Base-by-base conservation (phyloP, 2,329 filamentous ascomycete genomes). In the Penicillium nordicum region DNA sequence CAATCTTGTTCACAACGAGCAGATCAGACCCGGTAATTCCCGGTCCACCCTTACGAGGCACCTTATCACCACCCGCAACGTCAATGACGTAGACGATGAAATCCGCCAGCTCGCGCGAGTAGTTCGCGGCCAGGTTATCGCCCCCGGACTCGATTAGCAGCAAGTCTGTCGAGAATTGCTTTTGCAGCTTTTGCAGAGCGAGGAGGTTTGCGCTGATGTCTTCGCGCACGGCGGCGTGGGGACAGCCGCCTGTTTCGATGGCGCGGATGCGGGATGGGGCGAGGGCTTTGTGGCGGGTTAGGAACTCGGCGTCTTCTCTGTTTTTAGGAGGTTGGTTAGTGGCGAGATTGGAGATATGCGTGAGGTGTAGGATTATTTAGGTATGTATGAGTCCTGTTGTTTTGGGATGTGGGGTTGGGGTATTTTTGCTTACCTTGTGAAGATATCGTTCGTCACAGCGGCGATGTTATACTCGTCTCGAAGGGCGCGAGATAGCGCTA, bases 11-110 rank as follows among this genome's bases (percentile, higher is more conserved):
- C 50, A 99, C 90, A 21, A 99, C 84, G 62, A 99, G 76, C 73
- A 99, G 73, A 70, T 99, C 94, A 67, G 89, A 94, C 78, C 97
- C 93, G 5, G 94, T 99, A 72, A 99, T 99, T 1, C 94, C 94
- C 0, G 94, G 94, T 0, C 94, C 94, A 29, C 94, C 94, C 79
- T 99, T 99, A 29, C 94, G 79, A 0, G 94, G 94, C 49, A 99
- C 88, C 83, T 99, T 99, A 76, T 99, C 94, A 12, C 94, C 94
- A 23, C 94, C 94, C 54, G 87, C 89, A 18, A 99, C 94, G 75
- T 99, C 94, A 67, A 99, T 97, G 30, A 99, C 94, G 74, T 99
- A 99, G 76, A 99, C 88, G 76, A 99, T 99, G 74, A 89, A 99
- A 75, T 99, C 94, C 1, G 94, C 94, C 63, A 99, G 80, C 77